Conservation (phyloP, 2,329 filamentous ascomycete genomes). For the Rhexocercosporidium sp. region DNA sequence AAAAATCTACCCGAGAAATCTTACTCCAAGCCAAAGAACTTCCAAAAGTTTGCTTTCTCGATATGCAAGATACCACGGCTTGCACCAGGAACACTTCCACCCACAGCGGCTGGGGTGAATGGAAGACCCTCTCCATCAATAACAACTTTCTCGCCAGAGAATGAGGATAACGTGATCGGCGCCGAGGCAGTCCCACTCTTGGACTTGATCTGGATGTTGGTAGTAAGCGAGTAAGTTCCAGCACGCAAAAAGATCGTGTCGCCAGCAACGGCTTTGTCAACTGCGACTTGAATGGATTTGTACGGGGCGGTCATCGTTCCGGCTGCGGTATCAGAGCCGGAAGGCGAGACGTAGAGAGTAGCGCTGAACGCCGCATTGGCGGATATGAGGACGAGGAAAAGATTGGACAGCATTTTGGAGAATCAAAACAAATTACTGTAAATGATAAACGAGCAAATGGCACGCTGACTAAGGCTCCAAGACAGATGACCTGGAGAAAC, state of each 20-base stretch:
- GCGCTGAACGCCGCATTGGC: conserved; percentile 9
- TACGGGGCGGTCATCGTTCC: conserved; percentile 49
- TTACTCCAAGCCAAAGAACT: conserved; percentile 48
- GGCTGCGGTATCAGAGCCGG: conserved; percentile 45
- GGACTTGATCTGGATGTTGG: conserved; percentile 52
- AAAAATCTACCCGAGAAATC: background rate
- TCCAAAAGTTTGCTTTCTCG: conserved; percentile 51
- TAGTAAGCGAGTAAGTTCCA: conserved; percentile 51
- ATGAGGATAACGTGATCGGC: conserved; percentile 50
- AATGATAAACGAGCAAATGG: background rate
- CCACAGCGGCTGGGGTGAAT: conserved; percentile 50
- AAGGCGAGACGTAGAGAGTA: conserved; percentile 51
- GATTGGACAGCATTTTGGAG: conserved; percentile 12
- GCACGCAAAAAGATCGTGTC: conserved; percentile 52
- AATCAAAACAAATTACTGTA: background rate
- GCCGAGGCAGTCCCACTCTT: conserved; percentile 48
- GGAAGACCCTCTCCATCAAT: conserved; percentile 51
- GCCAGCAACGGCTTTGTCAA: conserved; percentile 51
- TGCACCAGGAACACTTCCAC: conserved; percentile 45
- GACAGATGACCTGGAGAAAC: background rate
- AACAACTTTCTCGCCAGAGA: conserved; percentile 50
- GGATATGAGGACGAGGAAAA: conserved; percentile 8
- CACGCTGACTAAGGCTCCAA: no score
- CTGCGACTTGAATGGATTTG: conserved; percentile 53
- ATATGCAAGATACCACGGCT: conserved; percentile 55